These are phyloP conservation scores for Aspergillus tubingensis DNA, from an alignment of 2,329 filamentous ascomycete species.

Conservation along the genomic window DNA sequence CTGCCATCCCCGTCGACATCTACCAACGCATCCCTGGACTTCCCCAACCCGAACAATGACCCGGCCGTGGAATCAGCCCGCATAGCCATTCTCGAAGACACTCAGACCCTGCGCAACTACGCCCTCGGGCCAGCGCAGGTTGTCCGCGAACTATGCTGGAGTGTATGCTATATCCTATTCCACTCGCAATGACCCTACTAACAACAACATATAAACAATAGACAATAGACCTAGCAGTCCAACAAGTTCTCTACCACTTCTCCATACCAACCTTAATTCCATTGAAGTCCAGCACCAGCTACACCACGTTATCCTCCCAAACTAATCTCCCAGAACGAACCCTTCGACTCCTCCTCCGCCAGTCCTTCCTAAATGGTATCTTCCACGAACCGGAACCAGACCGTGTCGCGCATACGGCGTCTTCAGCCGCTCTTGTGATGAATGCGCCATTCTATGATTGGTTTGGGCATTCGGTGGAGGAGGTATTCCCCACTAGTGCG, in stretches of 20 bases:
- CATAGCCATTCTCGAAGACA: neutral
- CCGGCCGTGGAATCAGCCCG: neutral
- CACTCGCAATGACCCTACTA: too few species aligned
- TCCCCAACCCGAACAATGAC: conserved; percentile 2
- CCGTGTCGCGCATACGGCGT: neutral
- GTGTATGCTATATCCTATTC: neutral
- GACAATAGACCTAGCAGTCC: neutral
- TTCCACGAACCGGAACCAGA: neutral
- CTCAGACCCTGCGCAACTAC: neutral
- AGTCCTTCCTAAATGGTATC: neutral
- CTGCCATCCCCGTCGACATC: neutral
- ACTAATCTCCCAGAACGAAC: neutral
- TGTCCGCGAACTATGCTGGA: neutral
- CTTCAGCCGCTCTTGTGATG: neutral
- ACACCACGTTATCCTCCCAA: neutral
- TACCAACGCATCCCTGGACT: neutral
- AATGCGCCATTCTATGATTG: neutral
- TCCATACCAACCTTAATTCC: neutral
- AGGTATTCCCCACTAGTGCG: neutral
- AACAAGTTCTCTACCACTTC: neutral
- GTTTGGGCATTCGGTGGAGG: neutral
- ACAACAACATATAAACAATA: neutral
- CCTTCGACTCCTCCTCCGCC: conserved; percentile 1
- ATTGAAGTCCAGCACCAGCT: neutral
- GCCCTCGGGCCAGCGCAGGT: neutral